A percentile compares a stretch with the other conserved stretches of the same genome.
These are phyloP conservation scores for Calocybe gambosa DNA, from an alignment of 1,284 basidiomycete species.

Conservation along the genomic window DNA sequence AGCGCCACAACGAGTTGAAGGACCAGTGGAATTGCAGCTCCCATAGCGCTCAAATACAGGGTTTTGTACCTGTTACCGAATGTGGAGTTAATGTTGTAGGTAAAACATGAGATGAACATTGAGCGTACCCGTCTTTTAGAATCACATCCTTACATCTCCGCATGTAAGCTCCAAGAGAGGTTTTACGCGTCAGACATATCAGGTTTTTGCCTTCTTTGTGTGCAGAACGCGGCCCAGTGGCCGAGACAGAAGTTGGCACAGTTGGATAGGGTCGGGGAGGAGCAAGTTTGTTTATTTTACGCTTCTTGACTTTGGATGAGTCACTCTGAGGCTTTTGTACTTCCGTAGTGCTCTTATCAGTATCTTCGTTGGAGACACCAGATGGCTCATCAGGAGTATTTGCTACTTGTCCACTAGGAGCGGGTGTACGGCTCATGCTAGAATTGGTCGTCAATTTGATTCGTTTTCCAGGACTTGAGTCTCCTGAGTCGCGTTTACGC, in stretches of 20 bases:
- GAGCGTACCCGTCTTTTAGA: conserved; percentile 68
- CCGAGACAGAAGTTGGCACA: conserved; percentile 67
- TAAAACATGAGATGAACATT: conserved; percentile 1
- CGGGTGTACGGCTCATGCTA: conserved; percentile 11
- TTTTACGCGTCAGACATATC: conserved; percentile 79
- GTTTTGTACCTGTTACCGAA: conserved; percentile 69
- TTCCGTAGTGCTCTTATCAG: conserved; percentile 1
- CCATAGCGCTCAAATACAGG: conserved; percentile 75
- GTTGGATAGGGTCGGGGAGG: conserved; percentile 72
- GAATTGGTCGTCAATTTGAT: conserved; percentile 20
- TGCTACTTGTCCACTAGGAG: conserved; percentile 2
- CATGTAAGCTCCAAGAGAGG: conserved; percentile 68
- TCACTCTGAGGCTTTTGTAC: conserved; percentile 3
- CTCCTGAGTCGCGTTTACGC: conserved; percentile 29
- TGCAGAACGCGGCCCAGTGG: conserved; percentile 72
- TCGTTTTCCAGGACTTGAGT: conserved; percentile 23
- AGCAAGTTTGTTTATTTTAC: conserved; percentile 55
- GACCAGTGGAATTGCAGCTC: conserved; percentile 83
- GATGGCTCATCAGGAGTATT: background rate
- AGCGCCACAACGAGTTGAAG: conserved; percentile 67
- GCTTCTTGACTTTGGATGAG: conserved; percentile 18
- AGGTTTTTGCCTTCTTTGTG: conserved; percentile 73
- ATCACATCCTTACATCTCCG: conserved; percentile 73
- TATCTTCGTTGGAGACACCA: background rate
- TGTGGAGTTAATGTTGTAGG: conserved; percentile 6